These are phyloP conservation scores for Myriangium duriaei DNA, from an alignment of 2,329 filamentous ascomycete genomes.

Conservation along the genomic window DNA sequence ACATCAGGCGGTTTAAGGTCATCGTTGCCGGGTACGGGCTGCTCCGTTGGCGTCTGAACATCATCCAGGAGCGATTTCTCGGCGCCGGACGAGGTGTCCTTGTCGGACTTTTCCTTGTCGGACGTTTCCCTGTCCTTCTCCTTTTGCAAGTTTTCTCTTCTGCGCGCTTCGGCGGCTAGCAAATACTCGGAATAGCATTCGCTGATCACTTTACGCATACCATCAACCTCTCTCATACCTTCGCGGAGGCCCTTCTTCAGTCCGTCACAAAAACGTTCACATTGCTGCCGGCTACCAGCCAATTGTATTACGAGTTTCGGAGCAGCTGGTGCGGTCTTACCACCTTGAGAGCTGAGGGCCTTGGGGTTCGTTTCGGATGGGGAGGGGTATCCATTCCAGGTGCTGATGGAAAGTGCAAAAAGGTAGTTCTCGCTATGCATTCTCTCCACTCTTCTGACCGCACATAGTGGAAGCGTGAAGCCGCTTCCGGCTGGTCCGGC, in stretches of 20 bases:
- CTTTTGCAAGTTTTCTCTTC: conserved; percentile 19
- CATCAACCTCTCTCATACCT: conserved; percentile 77
- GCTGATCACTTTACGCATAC: conserved; percentile 63
- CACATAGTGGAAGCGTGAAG: conserved; percentile 85
- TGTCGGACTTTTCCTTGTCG: conserved; percentile 26
- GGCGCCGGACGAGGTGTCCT: conserved; percentile 35
- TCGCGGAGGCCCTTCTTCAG: conserved; percentile 81
- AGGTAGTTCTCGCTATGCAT: conserved; percentile 83
- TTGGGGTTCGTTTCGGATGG: conserved; percentile 35
- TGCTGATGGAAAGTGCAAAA: conserved; percentile 89
- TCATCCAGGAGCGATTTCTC: conserved; percentile 6
- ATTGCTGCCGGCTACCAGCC: conserved; percentile 74
- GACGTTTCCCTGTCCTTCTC: conserved; percentile 22
- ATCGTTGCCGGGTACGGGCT: conserved; percentile 1
- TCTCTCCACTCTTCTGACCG: conserved; percentile 81
- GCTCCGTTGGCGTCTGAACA: not conserved
- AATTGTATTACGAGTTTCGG: conserved; percentile 89
- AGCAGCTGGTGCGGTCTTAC: conserved; percentile 44
- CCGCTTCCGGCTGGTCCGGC: conserved; percentile 89
- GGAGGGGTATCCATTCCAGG: conserved; percentile 64
- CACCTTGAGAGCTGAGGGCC: conserved; percentile 31
- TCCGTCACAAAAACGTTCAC: conserved; percentile 91
- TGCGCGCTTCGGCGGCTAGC: conserved; percentile 39
- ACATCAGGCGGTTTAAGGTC: conserved; percentile 61
- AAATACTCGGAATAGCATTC: conserved; percentile 87